Base-by-base conservation (phyloP, 257 asterid genomes). In the Lycium ferocissimum region DNA sequence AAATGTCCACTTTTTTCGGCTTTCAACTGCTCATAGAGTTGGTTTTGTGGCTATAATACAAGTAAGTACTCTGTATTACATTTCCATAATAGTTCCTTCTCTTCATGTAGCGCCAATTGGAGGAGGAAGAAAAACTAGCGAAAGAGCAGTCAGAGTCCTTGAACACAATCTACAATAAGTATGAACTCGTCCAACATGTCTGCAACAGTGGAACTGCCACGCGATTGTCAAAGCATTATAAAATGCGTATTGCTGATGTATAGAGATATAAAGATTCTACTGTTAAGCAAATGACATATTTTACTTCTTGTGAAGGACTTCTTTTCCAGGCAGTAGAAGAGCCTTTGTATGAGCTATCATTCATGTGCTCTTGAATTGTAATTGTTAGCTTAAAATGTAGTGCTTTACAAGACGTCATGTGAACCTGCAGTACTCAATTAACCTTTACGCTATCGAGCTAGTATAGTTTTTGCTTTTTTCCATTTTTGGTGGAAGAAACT, bases 111-210 rank as follows among this genome's bases (percentile, higher is more conserved):
- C 56, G 40, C 71, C 86, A 83, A 83, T 35, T 71, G 35, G 82
- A 54, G 78, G 72, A 83, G 62, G 86, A 83, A 83, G 86, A 83
- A 57, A 26, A 71, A 20, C 82, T 83, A 33, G 62, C 73, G 4
- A 83, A 83, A 6, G 15, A 70, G 51, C 86, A 83, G 61, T 7
- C 66, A 12, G 70, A 11, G 86, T 47, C 72, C 35, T 40, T 83
- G 72, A 56, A 83, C 10, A 18, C 82, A 38, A 57, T 37, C 56
- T 33, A 70, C 61, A 70, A 71, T 1, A 83, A 83, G 82, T 71
- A 38, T 70, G 54, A 83, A 65, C 61, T 83, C 81, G 7, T 71
- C 56, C 59, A 38, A 15, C 22, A 62, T 45, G 59, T 71, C 59
- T 12, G 17, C 7, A 75, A 43, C 9, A 57, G 8, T 72, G 82